phyloP scores from a whole-genome alignment of 768 basidiomycete species.

The Tricholoma sp. region DNA sequence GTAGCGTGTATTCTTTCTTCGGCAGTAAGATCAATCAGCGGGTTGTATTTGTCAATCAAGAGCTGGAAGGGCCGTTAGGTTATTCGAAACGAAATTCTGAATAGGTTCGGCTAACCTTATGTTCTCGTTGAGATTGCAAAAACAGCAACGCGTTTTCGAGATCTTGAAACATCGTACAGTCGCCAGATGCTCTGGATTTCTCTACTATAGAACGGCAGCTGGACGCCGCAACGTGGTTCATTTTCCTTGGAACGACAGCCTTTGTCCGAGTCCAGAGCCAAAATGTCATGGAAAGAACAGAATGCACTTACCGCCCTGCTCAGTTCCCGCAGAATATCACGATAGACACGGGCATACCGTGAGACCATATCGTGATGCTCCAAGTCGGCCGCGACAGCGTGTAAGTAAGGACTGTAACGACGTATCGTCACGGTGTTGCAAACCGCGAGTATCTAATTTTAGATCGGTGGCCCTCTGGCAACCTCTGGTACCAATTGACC shows the following conservation, averaged over 20 bases:
- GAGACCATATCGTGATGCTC: slow-evolving; percentile 21
- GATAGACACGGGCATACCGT: slow-evolving; percentile 36
- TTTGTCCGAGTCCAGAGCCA: slow-evolving; percentile 14
- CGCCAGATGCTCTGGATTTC: slow-evolving; percentile 25
- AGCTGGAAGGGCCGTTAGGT: slow-evolving; percentile 36
- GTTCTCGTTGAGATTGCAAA: slow-evolving; percentile 63
- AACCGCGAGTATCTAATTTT: not conserved
- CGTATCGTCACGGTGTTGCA: not conserved
- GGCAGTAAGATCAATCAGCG: slow-evolving; percentile 68
- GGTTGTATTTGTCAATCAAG: slow-evolving; percentile 85
- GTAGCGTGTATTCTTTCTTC: slow-evolving; percentile 83
- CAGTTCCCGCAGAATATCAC: slow-evolving; percentile 50
- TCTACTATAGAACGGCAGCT: slow-evolving; percentile 55
- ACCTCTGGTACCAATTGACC: not conserved
- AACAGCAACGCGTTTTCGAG: slow-evolving; percentile 61
- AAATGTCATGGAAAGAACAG: not conserved
- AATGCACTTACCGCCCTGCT: slow-evolving; percentile 41
- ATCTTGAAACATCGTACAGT: slow-evolving; percentile 34
- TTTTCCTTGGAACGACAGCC: slow-evolving; percentile 30
- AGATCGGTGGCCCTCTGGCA: not conserved
- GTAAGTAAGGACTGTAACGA: not conserved
- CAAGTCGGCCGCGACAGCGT: not conserved
- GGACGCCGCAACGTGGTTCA: slow-evolving; percentile 37
- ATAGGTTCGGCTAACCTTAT: slow-evolving; percentile 53
- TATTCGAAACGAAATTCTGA: not conserved